A percentile compares a stretch with the other conserved stretches of the same genome.
phyloP scores from a whole-genome alignment of 805 yeast species.

The Debaryomyces maramus region DNA sequence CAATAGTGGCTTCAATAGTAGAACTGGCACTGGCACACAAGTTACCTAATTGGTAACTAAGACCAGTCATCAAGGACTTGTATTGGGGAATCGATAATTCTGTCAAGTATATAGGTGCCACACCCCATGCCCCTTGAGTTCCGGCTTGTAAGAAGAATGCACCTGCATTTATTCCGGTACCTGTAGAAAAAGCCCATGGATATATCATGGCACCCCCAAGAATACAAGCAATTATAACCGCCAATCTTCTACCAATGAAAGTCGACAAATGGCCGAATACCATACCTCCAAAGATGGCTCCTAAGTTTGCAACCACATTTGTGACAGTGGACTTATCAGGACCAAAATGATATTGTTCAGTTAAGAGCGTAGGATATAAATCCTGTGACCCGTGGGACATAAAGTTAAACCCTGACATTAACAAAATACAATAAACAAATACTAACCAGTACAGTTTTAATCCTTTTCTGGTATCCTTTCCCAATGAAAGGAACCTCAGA shows the following conservation, averaged over 20 bases:
- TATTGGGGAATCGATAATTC: constrained; percentile 56
- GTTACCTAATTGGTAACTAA: constrained; percentile 71
- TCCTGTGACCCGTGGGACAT: constrained; percentile 77
- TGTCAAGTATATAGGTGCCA: constrained; percentile 62
- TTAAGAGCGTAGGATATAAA: constrained; percentile 63
- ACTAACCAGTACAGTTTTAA: constrained; percentile 30
- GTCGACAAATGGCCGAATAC: constrained; percentile 59
- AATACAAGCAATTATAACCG: constrained; percentile 50
- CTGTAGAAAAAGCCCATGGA: constrained; percentile 52
- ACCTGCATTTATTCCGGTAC: constrained; percentile 52
- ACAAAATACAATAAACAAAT: constrained; percentile 29
- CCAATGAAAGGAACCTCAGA: constrained; percentile 4
- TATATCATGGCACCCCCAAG: constrained; percentile 61
- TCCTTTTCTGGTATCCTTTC: constrained; percentile 11
- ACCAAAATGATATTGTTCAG: constrained; percentile 49
- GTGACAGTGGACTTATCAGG: constrained; percentile 55
- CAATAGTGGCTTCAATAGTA: constrained; percentile 66
- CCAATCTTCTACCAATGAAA: constrained; percentile 59
- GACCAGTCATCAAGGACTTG: constrained; percentile 60
- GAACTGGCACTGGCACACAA: constrained; percentile 69
- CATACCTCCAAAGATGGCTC: constrained; percentile 68
- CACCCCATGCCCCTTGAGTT: constrained; percentile 77
- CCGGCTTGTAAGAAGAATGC: constrained; percentile 64
- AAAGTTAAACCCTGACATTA: constrained; percentile 72
- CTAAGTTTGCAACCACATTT: constrained; percentile 62